phyloP scores from a whole-genome alignment of 1,139 yeast genomes.

The Taiozyma sp. region DNA sequence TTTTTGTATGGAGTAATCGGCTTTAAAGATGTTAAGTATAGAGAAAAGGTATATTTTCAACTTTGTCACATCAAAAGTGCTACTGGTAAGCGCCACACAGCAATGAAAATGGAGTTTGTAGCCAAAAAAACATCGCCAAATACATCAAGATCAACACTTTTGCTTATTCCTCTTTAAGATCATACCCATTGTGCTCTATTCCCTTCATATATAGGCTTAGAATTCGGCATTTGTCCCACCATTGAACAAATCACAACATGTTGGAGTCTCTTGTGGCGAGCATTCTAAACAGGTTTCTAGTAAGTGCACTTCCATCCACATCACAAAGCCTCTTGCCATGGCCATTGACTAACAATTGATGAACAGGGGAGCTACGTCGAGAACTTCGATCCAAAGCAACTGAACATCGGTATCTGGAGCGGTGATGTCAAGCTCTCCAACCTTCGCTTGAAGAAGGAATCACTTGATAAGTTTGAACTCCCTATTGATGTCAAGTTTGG shows the following conservation, averaged over 20 bases:
- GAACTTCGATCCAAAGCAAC: conserved; percentile 89
- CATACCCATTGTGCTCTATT: neutral
- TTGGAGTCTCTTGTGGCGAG: conserved; percentile 48
- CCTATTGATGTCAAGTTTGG: conserved; percentile 93
- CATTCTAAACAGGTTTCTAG: conserved; percentile 41
- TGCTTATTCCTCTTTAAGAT: neutral
- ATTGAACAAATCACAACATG: conserved; percentile 23
- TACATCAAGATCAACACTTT: neutral
- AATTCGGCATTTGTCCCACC: neutral
- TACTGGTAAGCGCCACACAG: neutral
- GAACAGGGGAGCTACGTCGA: conserved; percentile 67
- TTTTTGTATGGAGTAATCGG: neutral
- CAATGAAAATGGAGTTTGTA: neutral
- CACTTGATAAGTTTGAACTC: conserved; percentile 76
- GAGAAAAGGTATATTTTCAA: neutral
- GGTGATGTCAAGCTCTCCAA: conserved; percentile 90
- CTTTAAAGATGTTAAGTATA: neutral
- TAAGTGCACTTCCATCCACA: conserved; percentile 20
- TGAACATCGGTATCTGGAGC: conserved; percentile 95
- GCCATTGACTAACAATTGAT: neutral
- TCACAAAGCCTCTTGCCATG: neutral
- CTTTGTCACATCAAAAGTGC: neutral
- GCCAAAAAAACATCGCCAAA: neutral
- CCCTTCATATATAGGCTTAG: neutral
- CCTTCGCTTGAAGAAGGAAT: conserved; percentile 62